These are phyloP conservation scores for Fusarium liriodendri DNA, from an alignment of 2,329 filamentous ascomycete genomes.

Conservation along the genomic window DNA sequence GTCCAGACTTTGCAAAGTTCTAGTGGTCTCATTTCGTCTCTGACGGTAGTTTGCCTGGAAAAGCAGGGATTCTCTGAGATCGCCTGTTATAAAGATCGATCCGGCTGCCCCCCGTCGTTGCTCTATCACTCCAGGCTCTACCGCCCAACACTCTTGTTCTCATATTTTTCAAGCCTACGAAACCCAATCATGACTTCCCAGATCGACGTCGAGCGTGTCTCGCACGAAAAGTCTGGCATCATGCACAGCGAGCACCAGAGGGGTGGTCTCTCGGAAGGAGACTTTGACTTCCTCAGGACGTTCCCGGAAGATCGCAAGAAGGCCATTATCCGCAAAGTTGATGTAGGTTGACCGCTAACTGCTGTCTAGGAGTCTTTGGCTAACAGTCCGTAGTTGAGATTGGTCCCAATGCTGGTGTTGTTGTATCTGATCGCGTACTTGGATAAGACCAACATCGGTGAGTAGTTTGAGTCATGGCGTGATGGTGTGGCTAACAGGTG, in stretches of 20 bases:
- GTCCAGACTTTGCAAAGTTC: background rate
- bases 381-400: conserved; percentile 28
- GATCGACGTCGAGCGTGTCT: conserved; percentile 40
- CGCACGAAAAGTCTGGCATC: conserved; percentile 38
- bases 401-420: conserved; percentile 46
- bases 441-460: conserved; percentile 42
- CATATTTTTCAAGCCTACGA: background rate
- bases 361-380: background rate
- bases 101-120: background rate
- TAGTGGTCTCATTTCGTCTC: background rate
- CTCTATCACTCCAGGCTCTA: background rate
- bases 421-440: conserved; percentile 56
- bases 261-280: conserved; percentile 38
- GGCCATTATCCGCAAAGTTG: conserved; percentile 46
- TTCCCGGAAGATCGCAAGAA: conserved; percentile 47
- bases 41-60: background rate
- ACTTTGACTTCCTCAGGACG: conserved; percentile 46
- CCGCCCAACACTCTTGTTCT: background rate
- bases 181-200: conserved; percentile 21
- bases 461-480: background rate
- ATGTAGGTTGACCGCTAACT: conserved; percentile 29
- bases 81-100: background rate
- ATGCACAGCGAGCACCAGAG: conserved; percentile 39
- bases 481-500: background rate
- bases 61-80: background rate